Evolutionary conservation across 441 rosid species (phyloP).

Genomic region (Arabidopsis hybrid): DNA sequence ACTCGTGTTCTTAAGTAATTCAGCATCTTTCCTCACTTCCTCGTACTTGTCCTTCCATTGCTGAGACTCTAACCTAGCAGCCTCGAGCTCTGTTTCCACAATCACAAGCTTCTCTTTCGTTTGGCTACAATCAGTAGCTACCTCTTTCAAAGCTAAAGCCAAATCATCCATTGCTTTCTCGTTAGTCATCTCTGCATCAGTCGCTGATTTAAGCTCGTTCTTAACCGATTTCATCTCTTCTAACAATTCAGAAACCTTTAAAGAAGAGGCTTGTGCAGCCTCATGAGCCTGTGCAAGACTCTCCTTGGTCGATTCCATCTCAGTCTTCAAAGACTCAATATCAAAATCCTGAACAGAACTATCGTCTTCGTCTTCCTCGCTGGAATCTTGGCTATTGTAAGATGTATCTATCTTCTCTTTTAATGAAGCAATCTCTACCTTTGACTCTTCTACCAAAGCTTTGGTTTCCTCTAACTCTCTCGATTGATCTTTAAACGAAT

Average conservation of each 20-base stretch:
- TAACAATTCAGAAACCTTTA: slow-evolving; percentile 38
- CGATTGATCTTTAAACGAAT: slow-evolving; percentile 41
- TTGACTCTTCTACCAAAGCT: slow-evolving; percentile 47
- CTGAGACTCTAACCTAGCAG: slow-evolving; percentile 45
- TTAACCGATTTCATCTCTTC: slow-evolving; percentile 54
- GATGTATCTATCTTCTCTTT: slow-evolving; percentile 43
- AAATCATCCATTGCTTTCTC: slow-evolving; percentile 90
- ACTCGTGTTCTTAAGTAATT: slow-evolving; percentile 56
- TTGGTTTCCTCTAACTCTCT: slow-evolving; percentile 36
- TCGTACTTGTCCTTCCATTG: slow-evolving; percentile 50
- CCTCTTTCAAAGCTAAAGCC: slow-evolving; percentile 81
- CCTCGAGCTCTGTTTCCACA: slow-evolving; percentile 56
- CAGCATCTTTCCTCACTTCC: slow-evolving; percentile 65
- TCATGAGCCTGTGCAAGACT: slow-evolving; percentile 47
- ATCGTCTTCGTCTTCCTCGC: slow-evolving; percentile 34
- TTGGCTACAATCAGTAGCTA: slow-evolving; percentile 61
- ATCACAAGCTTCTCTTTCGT: slow-evolving; percentile 58
- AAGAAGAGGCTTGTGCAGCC: slow-evolving; percentile 45
- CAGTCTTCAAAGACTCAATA: slow-evolving; percentile 38
- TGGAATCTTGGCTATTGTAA: slow-evolving; percentile 30
- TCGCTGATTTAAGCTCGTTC: slow-evolving; percentile 58
- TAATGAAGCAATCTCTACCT: slow-evolving; percentile 47
- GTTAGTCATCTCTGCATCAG: slow-evolving; percentile 73
- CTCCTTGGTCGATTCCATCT: slow-evolving; percentile 45
- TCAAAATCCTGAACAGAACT: slow-evolving; percentile 36